Conservation (phyloP, 176 grass and related monocot genomes). For the Cenchrus fungigraminus region DNA sequence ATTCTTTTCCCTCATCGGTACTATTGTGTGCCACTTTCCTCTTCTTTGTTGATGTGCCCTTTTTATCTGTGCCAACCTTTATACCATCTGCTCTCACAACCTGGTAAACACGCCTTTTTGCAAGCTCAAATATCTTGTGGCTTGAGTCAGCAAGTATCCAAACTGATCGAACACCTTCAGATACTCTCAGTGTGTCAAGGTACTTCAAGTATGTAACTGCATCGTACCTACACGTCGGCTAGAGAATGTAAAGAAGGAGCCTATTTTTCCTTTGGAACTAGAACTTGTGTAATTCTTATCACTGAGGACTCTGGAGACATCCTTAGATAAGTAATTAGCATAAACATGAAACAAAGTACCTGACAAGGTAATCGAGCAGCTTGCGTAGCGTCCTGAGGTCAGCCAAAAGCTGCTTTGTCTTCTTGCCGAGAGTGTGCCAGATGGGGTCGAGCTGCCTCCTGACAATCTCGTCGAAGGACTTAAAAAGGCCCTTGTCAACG, state of each 20-base stretch:
- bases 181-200: slow-evolving; percentile 88
- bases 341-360: slow-evolving; percentile 37
- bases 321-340: background rate
- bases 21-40: slow-evolving; percentile 48
- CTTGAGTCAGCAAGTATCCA: slow-evolving; percentile 98
- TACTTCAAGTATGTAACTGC: slow-evolving; percentile 94
- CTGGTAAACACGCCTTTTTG: slow-evolving; percentile 90
- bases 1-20: slow-evolving; percentile 64
- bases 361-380: slow-evolving; percentile 92
- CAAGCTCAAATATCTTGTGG: slow-evolving; percentile 92
- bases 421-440: slow-evolving; percentile 97
- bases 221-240: slow-evolving; percentile 65
- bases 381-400: slow-evolving; percentile 97
- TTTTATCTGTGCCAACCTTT: slow-evolving; percentile 50
- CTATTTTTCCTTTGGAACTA: background rate
- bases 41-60: slow-evolving; percentile 67
- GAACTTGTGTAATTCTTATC: background rate
- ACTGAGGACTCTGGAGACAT: background rate
- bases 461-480: slow-evolving; percentile 96
- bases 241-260: slow-evolving; percentile 18
- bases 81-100: slow-evolving; percentile 67
- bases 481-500: slow-evolving; percentile 89
- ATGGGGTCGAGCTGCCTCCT: slow-evolving; percentile 90
- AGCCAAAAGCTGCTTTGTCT: slow-evolving; percentile 95
- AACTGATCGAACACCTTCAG: slow-evolving; percentile 91